These are phyloP conservation scores for Serendipita sp. DNA, from an alignment of 768 basidiomycete genomes.

Conservation along the genomic window DNA sequence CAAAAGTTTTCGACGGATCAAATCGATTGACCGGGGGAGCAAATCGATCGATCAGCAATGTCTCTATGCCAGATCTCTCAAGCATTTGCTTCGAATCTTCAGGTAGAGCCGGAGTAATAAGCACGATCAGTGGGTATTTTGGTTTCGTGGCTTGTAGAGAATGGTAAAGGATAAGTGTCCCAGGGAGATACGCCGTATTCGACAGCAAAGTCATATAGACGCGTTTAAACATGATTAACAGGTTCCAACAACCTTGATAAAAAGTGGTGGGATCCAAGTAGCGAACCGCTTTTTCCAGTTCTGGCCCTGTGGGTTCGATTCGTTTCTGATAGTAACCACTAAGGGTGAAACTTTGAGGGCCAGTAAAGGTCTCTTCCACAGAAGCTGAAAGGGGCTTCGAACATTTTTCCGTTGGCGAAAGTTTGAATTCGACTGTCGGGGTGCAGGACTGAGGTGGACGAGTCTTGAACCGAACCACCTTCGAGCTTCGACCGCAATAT, in stretches of 20 bases:
- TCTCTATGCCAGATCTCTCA: constrained; percentile 31
- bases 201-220: constrained; percentile 74
- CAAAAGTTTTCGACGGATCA: constrained; percentile 21
- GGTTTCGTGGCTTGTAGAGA: constrained; percentile 38
- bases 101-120: constrained; percentile 48
- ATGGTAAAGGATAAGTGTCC: constrained; percentile 42
- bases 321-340: no score
- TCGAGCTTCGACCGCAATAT: neutral
- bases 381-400: no score
- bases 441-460: neutral
- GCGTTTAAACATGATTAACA: neutral
- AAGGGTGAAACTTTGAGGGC: no score
- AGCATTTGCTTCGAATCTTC: constrained; percentile 36
- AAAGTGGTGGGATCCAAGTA: no score
- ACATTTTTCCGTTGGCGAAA: no score
- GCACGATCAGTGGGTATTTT: constrained; percentile 61
- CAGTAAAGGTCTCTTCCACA: no score
- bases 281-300: no score
- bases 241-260: no score
- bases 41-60: constrained; percentile 44
- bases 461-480: neutral
- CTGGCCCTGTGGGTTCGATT: no score
- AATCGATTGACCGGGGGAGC: constrained; percentile 29
- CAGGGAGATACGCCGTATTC: constrained; percentile 39
- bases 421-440: no score